Conservation (phyloP, 164 flowering plant species). For the Stephania yunnanensis region DNA sequence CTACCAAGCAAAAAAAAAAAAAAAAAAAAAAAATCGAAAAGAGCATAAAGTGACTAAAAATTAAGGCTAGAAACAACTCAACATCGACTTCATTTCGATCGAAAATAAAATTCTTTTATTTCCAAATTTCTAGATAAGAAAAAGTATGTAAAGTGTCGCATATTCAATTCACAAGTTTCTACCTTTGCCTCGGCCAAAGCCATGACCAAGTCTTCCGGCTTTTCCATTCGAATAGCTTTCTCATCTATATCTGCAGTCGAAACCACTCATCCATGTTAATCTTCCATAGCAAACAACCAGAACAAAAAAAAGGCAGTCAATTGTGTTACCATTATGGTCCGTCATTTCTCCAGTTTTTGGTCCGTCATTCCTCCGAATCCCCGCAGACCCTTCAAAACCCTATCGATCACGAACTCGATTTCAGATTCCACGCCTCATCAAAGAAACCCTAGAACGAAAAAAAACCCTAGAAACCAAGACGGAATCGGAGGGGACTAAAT, state of each 20-base stretch:
- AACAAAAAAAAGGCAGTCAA: background rate
- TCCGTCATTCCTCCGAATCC: no score
- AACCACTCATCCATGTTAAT: conserved; percentile 9
- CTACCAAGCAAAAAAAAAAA: background rate
- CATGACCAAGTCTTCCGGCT: conserved; percentile 89
- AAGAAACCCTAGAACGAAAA: no score
- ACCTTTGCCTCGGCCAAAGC: no score
- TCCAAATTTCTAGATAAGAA: no score
- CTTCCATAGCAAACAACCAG: background rate
- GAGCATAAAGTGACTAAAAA: background rate
- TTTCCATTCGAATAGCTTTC: conserved; percentile 63
- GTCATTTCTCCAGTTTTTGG: no score
- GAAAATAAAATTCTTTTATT: background rate
- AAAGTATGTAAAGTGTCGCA: no score
- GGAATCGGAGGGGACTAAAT: no score
- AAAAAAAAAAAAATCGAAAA: background rate
- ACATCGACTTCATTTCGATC: background rate
- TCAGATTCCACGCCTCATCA: no score
- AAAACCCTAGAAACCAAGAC: no score
- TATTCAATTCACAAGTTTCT: no score
- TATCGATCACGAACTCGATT: no score
- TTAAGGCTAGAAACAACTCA: background rate
- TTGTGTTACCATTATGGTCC: conserved; percentile 47
- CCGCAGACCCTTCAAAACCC: no score
- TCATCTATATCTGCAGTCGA: conserved; percentile 97